Evolutionary conservation across 2,329 filamentous ascomycete genomes (phyloP).

Genomic region (Sphaerostilbella broomeana): DNA sequence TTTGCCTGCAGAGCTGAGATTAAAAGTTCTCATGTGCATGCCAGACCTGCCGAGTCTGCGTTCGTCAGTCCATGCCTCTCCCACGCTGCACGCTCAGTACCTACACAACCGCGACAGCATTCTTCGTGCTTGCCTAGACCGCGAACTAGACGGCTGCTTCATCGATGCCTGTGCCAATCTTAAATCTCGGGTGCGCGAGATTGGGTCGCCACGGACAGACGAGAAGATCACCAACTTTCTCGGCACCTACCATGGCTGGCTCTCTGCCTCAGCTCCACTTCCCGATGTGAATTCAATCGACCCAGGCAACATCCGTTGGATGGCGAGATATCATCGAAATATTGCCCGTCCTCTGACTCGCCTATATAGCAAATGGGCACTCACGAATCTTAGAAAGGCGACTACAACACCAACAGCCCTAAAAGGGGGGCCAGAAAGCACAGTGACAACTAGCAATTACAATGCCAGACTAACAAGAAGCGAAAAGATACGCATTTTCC

Average conservation of each 20-base stretch:
- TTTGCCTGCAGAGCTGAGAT: slow-evolving; percentile 4
- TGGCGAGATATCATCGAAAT: not conserved
- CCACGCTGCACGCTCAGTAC: slow-evolving; percentile 18
- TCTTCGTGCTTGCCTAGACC: slow-evolving; percentile 14
- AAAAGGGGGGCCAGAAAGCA: too few species aligned
- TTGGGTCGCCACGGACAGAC: slow-evolving; percentile 11
- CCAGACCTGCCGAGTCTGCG: slow-evolving; percentile 12
- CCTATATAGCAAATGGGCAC: not conserved
- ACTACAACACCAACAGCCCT: too few species aligned
- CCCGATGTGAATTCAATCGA: not conserved
- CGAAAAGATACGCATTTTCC: slow-evolving; percentile 17
- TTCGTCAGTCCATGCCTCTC: slow-evolving; percentile 17
- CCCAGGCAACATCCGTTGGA: not conserved
- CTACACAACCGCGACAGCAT: slow-evolving; percentile 15
- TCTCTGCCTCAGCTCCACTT: not conserved
- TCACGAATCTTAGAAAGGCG: not conserved
- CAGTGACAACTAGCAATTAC: not conserved
- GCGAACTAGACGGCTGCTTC: slow-evolving; percentile 16
- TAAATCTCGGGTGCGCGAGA: slow-evolving; percentile 13
- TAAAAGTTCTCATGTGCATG: slow-evolving; percentile 13
- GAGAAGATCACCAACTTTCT: slow-evolving; percentile 9
- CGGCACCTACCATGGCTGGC: slow-evolving; percentile 1
- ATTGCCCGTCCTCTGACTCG: not conserved
- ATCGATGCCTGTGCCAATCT: slow-evolving; percentile 17
- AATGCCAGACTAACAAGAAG: not conserved